These are phyloP conservation scores for Penicillium expansum DNA, from an alignment of 2,329 filamentous ascomycete genomes.

Conservation along the genomic window DNA sequence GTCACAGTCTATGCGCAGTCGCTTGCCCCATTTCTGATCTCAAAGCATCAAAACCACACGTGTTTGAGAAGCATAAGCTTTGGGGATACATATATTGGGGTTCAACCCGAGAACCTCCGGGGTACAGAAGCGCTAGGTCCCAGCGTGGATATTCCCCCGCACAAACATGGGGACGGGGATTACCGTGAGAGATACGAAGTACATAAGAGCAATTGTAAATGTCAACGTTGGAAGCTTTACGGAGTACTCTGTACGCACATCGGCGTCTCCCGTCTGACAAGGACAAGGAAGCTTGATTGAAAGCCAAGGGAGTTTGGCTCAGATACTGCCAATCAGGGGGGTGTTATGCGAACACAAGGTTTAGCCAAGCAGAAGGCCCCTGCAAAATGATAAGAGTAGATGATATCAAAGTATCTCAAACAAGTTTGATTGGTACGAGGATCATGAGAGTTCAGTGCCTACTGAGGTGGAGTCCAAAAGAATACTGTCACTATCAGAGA, in stretches of 20 bases:
- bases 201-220: not conserved
- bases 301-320: not conserved
- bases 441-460: not conserved
- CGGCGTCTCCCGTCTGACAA: slow-evolving; percentile 14
- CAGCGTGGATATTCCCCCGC: not conserved
- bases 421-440: not conserved
- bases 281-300: slow-evolving; percentile 5
- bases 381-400: not conserved
- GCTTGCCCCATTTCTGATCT: not conserved
- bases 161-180: not conserved
- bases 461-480: not conserved
- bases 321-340: not conserved
- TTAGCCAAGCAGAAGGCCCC: not conserved
- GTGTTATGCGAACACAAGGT: not conserved
- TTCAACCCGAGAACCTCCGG: not conserved
- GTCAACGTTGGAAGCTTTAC: not conserved
- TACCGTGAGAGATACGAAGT: not conserved
- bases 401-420: not conserved
- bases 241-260: too few relatives aligned
- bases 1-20: not conserved
- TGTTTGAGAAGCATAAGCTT: not conserved
- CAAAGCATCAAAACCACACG: not conserved
- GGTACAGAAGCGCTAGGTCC: not conserved
- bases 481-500: not conserved
- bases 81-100: not conserved